Base-by-base conservation (phyloP, 768 basidiomycete species). In the Naganishia kalamii region DNA sequence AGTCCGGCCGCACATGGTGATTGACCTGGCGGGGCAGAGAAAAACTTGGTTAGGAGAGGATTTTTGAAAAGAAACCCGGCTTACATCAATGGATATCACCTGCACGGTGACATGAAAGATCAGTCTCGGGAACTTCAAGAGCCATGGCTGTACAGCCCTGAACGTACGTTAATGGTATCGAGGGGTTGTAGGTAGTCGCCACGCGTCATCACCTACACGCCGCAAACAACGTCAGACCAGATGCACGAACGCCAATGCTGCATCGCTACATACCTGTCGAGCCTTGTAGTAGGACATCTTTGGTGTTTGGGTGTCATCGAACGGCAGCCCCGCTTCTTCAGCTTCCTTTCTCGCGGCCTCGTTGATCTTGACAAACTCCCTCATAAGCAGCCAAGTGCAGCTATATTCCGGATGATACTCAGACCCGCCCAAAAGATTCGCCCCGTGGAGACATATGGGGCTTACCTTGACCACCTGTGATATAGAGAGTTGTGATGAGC, bases 1-100 rank as follows among this genome's bases (percentile, higher is more conserved):
- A 91, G 77, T 90, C 90, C 17, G 88, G 87, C 43, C 86, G 85
- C 17, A 92, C 86, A 63, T 89, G 82, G 74, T 88, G 86, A 68
- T 87, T 77, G 37, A 86, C 84, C 86, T 88, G 74, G 29, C 13
- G 25, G 12, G n/a, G 11, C 11, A 29, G 41, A 2, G 33, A 40
- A 35, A 33, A 27, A 48, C 17, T 47, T 2, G 37, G 17, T 15
- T 19, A 10, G 8, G n/a, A 33, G 62, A 23, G 21, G 13, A 12
- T 15, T 32, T 15, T 25, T 2, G 30, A 33, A 47, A 62, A 17
- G 23, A 25, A 15, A 79, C n/a, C n/a, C n/a, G n/a, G n/a, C 84
- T 66, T 59, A 88, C 87, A 74, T 92, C 90, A 62, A 92, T 89
- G 12, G 88, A 80, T 63, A 91, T 85, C 64, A 92, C 85, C 74